Evolutionary conservation across 257 asterid genomes (phyloP).

Genomic region (Salvia miltiorrhiza): DNA sequence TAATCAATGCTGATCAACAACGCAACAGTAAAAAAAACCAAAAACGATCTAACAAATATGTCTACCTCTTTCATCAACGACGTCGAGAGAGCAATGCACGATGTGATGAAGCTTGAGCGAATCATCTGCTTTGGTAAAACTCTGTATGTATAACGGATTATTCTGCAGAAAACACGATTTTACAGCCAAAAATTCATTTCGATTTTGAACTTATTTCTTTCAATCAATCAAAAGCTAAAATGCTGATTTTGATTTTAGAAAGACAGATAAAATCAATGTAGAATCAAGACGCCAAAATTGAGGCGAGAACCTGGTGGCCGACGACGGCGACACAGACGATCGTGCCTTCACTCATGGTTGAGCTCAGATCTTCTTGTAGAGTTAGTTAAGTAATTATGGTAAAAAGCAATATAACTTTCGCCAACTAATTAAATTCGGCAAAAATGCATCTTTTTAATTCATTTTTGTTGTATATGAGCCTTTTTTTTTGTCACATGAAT

Average conservation of each 20-base stretch:
- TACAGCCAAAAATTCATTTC: neutral
- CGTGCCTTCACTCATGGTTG: slow-evolving; percentile 35
- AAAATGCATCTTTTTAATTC: no score
- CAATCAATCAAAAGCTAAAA: neutral
- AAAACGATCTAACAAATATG: neutral
- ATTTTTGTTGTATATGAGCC: no score
- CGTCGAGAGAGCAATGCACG: slow-evolving; percentile 96
- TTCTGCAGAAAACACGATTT: no score
- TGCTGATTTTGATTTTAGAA: neutral
- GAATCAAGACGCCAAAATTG: neutral
- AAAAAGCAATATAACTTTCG: neutral
- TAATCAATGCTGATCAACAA: slow-evolving; percentile 7
- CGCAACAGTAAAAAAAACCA: neutral
- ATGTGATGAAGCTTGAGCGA: slow-evolving; percentile 98
- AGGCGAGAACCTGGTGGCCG: slow-evolving; percentile 84
- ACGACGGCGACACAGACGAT: slow-evolving; percentile 98
- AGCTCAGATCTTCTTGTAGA: neutral
- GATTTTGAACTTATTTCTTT: neutral
- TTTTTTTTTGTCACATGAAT: no score
- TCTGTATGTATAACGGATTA: slow-evolving; percentile 89
- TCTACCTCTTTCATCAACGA: slow-evolving; percentile 90
- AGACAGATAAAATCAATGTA: neutral
- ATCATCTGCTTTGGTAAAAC: slow-evolving; percentile 91
- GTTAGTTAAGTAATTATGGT: neutral
- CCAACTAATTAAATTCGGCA: neutral